These are phyloP conservation scores for Eucalyptus guilfoylei DNA, from an alignment of 345 rosid genomes.

Conservation along the genomic window DNA sequence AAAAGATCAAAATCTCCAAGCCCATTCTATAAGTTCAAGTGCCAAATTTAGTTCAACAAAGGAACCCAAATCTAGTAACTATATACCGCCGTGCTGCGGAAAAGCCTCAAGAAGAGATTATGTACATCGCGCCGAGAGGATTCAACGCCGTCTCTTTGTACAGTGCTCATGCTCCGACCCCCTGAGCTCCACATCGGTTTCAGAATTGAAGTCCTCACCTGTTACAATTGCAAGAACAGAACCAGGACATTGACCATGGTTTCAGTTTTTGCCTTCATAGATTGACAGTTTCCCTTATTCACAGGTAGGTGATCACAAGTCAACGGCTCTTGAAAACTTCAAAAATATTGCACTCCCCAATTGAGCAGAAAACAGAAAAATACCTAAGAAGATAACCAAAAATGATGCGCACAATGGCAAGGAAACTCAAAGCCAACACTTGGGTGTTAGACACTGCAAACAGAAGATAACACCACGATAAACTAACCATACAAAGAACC, in stretches of 20 bases:
- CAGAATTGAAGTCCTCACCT: conserved; percentile 38
- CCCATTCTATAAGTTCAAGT: background rate
- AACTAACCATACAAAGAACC: background rate
- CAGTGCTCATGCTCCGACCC: background rate
- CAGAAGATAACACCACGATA: background rate
- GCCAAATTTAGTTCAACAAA: background rate
- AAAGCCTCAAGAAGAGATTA: background rate
- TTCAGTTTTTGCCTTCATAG: background rate
- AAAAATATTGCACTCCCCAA: background rate
- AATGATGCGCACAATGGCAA: background rate
- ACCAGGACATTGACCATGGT: background rate
- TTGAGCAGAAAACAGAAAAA: background rate
- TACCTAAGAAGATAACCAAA: background rate
- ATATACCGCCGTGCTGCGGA: background rate
- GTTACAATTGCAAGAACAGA: background rate
- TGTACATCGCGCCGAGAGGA: background rate
- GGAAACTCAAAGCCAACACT: background rate
- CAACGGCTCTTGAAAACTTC: background rate
- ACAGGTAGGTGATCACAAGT: background rate
- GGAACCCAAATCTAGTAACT: background rate
- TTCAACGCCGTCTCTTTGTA: background rate
- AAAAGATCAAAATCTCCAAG: background rate
- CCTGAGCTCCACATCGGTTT: conserved; percentile 18
- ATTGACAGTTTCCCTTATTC: background rate
- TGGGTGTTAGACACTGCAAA: background rate